Evolutionary conservation across 2,329 filamentous ascomycete species (phyloP).

Genomic region (Aspergillus tanneri): DNA sequence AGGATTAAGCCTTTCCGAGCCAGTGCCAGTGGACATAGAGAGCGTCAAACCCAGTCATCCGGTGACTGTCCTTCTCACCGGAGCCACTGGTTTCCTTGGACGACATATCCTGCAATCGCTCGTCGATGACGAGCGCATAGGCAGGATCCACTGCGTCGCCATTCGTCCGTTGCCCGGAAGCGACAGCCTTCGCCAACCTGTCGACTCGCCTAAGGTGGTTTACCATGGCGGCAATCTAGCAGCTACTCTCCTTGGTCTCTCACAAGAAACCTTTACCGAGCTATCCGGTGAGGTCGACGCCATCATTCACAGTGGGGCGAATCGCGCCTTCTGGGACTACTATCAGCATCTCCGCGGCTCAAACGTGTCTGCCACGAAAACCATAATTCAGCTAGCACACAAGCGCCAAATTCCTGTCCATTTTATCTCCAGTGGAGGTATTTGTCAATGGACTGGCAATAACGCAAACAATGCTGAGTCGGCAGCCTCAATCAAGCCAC

Average conservation of each 20-base stretch:
- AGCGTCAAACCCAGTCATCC: not conserved
- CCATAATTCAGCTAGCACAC: too few relatives aligned
- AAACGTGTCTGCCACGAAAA: too few relatives aligned
- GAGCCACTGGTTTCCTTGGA: constrained; percentile 41
- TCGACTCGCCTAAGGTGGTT: constrained; percentile 45
- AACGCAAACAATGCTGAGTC: too few relatives aligned
- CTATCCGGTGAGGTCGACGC: not conserved
- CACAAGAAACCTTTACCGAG: not conserved
- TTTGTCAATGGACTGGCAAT: too few relatives aligned
- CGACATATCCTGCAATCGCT: constrained; percentile 41
- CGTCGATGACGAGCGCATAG: constrained; percentile 28
- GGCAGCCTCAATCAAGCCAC: too few relatives aligned
- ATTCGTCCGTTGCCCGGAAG: not conserved
- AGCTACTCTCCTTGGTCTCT: not conserved
- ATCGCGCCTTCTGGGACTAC: too few relatives aligned
- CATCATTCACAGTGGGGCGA: too few relatives aligned
- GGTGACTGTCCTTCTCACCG: constrained; percentile 17
- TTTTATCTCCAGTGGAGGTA: too few relatives aligned
- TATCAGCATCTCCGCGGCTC: too few relatives aligned
- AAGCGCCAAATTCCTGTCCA: too few relatives aligned
- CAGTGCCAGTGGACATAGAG: constrained; percentile 1
- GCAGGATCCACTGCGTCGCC: constrained; percentile 46
- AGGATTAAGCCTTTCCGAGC: not conserved
- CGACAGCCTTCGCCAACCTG: too few relatives aligned
- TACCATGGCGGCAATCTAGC: constrained; percentile 1